Conservation (phyloP, 306 rosid species). For the Sophora flavescens region DNA sequence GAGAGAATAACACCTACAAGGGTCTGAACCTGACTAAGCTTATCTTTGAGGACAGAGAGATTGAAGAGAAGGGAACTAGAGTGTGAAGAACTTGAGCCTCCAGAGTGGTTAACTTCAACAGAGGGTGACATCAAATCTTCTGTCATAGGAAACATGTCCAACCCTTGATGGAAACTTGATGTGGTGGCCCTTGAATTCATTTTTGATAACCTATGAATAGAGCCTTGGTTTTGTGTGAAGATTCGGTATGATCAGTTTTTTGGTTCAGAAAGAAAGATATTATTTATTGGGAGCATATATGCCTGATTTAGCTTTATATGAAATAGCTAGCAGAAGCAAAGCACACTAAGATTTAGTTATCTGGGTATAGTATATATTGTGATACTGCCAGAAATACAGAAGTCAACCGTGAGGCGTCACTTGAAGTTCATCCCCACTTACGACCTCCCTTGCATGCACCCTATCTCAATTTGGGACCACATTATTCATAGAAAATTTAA, state of each 20-base stretch:
- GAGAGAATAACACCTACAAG: constrained; percentile 61
- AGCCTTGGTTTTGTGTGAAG: neutral
- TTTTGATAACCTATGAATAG: constrained; percentile 1
- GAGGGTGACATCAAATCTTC: constrained; percentile 48
- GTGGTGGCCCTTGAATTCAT: constrained; percentile 55
- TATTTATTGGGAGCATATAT: neutral
- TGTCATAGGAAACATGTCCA: constrained; percentile 39
- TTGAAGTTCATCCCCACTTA: constrained; percentile 66
- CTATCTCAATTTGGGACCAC: constrained; percentile 39
- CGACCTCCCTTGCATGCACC: constrained; percentile 76
- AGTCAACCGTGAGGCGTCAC: constrained; percentile 60
- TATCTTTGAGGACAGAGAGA: constrained; percentile 77
- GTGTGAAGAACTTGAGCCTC: constrained; percentile 39
- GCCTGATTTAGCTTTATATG: neutral
- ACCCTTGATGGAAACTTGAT: constrained; percentile 46
- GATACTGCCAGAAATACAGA: constrained; percentile 20
- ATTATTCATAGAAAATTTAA: constrained; percentile 29
- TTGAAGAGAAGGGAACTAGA: constrained; percentile 66
- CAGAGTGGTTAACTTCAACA: constrained; percentile 48
- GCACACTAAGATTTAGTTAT: neutral
- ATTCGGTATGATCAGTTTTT: constrained; percentile 14
- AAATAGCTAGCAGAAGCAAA: neutral
- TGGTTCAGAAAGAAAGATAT: neutral
- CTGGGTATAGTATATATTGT: neutral
- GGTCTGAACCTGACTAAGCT: constrained; percentile 64